A percentile compares a stretch with the other conserved stretches of the same genome.
Conservation (phyloP, 2,329 filamentous ascomycete species). For the Dichotomopilus funicola region DNA sequence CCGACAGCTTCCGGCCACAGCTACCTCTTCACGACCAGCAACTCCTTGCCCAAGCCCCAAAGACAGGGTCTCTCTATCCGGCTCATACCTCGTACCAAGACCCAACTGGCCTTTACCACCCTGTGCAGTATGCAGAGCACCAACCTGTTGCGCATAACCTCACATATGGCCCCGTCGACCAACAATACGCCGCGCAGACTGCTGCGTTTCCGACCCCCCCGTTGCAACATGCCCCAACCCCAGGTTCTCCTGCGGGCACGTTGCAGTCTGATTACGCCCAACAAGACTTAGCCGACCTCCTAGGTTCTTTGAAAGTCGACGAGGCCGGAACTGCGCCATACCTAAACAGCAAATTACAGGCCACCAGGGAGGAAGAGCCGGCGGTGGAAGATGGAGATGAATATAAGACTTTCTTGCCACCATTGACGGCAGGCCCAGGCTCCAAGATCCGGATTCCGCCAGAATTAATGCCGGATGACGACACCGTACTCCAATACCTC, state of each 20-base stretch:
- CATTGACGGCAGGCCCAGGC: slow-evolving; percentile 61
- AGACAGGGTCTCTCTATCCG: slow-evolving; percentile 42
- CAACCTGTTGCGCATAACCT: slow-evolving; percentile 41
- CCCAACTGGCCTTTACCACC: slow-evolving; percentile 39
- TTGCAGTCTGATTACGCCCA: slow-evolving; percentile 61
- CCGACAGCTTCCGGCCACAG: slow-evolving; percentile 43
- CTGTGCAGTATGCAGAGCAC: slow-evolving; percentile 42
- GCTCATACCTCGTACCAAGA: slow-evolving; percentile 45
- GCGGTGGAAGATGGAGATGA: slow-evolving; percentile 67
- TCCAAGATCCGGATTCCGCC: slow-evolving; percentile 80
- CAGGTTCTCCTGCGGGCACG: slow-evolving; percentile 41
- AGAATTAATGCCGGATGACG: slow-evolving; percentile 86
- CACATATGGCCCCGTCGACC: slow-evolving; percentile 49
- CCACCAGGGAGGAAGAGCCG: slow-evolving; percentile 51
- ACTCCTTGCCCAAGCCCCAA: slow-evolving; percentile 37
- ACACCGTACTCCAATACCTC: slow-evolving; percentile 76
- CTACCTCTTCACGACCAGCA: slow-evolving; percentile 34
- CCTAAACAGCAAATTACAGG: slow-evolving; percentile 55
- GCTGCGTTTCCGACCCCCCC: slow-evolving; percentile 50
- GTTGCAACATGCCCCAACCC: slow-evolving; percentile 37
- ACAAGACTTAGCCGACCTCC: slow-evolving; percentile 67
- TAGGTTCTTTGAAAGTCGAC: slow-evolving; percentile 82
- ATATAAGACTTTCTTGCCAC: slow-evolving; percentile 62
- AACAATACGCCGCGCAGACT: slow-evolving; percentile 41
- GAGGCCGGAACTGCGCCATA: slow-evolving; percentile 88